phyloP scores from a whole-genome alignment of 331 rosid species.

The Stylosanthes scabra region DNA sequence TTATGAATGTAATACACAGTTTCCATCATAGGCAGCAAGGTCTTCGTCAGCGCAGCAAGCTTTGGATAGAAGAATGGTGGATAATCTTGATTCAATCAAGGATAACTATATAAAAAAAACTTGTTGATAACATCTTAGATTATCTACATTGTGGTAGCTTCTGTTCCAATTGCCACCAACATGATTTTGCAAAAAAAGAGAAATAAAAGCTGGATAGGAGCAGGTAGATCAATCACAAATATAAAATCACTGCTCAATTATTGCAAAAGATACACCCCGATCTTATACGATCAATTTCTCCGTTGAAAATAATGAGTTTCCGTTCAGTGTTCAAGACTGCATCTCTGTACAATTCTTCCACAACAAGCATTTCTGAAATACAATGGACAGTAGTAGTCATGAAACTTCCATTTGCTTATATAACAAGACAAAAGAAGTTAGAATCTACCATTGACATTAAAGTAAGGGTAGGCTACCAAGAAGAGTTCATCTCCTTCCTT shows the following conservation, averaged over 20 bases:
- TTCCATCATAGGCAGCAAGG: constrained; percentile 82
- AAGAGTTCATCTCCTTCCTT: constrained; percentile 85
- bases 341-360: constrained; percentile 92
- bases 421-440: constrained; percentile 29
- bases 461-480: constrained; percentile 91
- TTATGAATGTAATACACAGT: constrained; percentile 91
- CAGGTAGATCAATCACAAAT: constrained; percentile 5
- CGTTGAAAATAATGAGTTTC: constrained; percentile 85
- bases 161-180: constrained; percentile 4
- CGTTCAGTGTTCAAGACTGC: constrained; percentile 79
- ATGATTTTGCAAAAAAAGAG: background rate
- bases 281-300: constrained; percentile 95
- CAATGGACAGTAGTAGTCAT: constrained; percentile 39
- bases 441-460: constrained; percentile 88
- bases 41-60: constrained; percentile 78
- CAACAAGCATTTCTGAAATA: constrained; percentile 91
- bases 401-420: constrained; percentile 14
- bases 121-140: constrained; percentile 6
- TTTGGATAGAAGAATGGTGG: constrained; percentile 93
- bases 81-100: constrained; percentile 75
- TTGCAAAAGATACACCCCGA: constrained; percentile 93
- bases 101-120: constrained; percentile 37
- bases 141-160: too few species aligned
- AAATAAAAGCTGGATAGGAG: constrained; percentile 14
- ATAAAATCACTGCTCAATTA: constrained; percentile 14